A percentile compares a stretch with the other conserved stretches of the same genome.
These are phyloP conservation scores for Linaria vulgaris DNA, from an alignment of 257 asterid genomes.

Conservation along the genomic window DNA sequence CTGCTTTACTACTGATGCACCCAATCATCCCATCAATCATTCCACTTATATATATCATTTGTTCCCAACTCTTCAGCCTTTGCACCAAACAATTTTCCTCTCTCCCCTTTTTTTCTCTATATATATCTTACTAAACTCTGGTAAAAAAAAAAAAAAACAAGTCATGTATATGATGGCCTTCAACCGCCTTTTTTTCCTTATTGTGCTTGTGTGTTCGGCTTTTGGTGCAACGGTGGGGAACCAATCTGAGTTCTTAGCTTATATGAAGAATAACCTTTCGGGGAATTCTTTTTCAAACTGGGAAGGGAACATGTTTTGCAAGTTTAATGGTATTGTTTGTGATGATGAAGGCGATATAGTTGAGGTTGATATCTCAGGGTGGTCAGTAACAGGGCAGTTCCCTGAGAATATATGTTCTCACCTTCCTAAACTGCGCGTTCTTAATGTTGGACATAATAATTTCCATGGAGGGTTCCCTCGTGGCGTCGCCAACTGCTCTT, in stretches of 20 bases:
- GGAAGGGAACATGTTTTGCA: conserved; percentile 48
- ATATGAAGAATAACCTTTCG: conserved; percentile 35
- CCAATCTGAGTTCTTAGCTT: conserved; percentile 50
- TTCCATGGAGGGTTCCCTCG: conserved; percentile 54
- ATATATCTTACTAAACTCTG: neutral
- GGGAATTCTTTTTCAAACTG: conserved; percentile 57
- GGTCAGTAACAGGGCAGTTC: conserved; percentile 63
- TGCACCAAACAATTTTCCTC: conserved; percentile 21
- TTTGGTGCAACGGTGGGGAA: conserved; percentile 23
- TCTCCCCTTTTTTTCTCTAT: neutral
- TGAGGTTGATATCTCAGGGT: conserved; percentile 53
- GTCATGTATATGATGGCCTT: conserved; percentile 34
- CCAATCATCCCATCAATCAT: conserved; percentile 39
- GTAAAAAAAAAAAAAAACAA: too few relatives aligned
- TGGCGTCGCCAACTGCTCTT: conserved; percentile 54
- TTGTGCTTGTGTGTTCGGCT: conserved; percentile 30
- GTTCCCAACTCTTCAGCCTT: conserved; percentile 37
- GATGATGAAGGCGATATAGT: conserved; percentile 45
- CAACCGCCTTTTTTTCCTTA: conserved; percentile 25
- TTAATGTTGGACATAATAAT: conserved; percentile 48
- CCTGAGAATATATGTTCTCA: conserved; percentile 62
- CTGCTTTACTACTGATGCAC: conserved; percentile 32
- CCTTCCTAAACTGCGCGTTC: conserved; percentile 53
- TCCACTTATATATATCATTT: conserved; percentile 69
- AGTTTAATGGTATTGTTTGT: conserved; percentile 58